A percentile compares a stretch with the other conserved stretches of the same genome.
Evolutionary conservation across 768 basidiomycete species (phyloP).

Genomic region (Lentinula boryana): DNA sequence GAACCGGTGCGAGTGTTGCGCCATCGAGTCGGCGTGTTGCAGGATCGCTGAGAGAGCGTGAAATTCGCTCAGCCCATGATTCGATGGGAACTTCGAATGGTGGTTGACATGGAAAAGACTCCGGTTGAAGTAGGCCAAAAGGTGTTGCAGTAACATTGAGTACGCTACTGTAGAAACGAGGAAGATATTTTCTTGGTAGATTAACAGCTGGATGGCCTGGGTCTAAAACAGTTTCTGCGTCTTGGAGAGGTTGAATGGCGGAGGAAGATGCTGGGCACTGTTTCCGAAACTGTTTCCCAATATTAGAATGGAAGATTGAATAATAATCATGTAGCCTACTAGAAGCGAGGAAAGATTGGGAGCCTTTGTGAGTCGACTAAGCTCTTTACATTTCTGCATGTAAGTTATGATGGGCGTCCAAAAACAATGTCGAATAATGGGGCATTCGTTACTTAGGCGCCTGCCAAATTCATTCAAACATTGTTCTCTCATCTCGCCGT

Average conservation of each 20-base stretch:
- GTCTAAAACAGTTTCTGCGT: not conserved
- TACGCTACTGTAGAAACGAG: not conserved
- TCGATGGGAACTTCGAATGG: constrained; percentile 3
- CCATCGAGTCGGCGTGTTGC: not conserved
- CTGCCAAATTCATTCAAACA: too few species aligned
- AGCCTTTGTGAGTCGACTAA: constrained; percentile 1
- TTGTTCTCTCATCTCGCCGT: too few species aligned
- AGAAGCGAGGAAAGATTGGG: not conserved
- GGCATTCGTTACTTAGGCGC: too few species aligned
- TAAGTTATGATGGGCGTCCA: not conserved
- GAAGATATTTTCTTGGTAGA: not conserved
- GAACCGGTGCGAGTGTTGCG: not conserved
- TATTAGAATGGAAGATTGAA: not conserved
- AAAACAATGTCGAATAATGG: not conserved
- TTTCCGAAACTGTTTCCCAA: not conserved
- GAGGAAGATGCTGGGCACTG: constrained; percentile 1
- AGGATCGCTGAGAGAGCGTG: not conserved
- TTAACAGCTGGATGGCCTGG: constrained; percentile 2
- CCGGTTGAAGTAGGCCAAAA: not conserved
- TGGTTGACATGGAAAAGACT: not conserved
- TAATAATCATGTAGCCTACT: not conserved
- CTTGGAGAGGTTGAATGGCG: not conserved
- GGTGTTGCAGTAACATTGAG: not conserved
- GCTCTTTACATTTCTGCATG: constrained; percentile 6
- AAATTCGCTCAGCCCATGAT: not conserved